phyloP scores from a whole-genome alignment of 2,329 filamentous ascomycete species.

The Aspergillus aculeatus region DNA sequence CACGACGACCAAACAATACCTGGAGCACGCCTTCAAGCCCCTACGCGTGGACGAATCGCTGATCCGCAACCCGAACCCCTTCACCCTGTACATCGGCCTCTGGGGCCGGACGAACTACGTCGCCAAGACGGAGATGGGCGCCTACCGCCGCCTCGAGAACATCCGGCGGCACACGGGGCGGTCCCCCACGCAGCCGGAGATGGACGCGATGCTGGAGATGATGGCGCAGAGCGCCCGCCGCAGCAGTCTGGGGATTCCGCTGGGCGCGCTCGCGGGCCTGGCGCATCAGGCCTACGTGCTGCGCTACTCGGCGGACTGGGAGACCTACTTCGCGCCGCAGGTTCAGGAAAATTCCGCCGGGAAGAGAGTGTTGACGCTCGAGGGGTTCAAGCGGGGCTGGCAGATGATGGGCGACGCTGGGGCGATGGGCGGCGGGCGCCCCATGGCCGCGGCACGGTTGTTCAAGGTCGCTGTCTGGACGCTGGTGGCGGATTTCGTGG shows the following conservation, averaged over 20 bases:
- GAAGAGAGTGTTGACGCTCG: neutral
- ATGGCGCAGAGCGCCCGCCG: neutral
- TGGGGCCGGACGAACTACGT: conserved; percentile 23
- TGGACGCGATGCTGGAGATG: neutral
- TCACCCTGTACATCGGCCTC: conserved; percentile 32
- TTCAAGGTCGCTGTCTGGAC: neutral
- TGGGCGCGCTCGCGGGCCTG: neutral
- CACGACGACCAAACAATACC: neutral
- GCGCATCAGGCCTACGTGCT: neutral
- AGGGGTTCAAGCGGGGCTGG: neutral
- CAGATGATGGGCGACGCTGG: neutral
- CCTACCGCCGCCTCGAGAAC: conserved; percentile 13
- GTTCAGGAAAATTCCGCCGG: neutral
- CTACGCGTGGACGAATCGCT: conserved; percentile 18
- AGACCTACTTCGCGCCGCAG: neutral
- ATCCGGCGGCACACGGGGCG: neutral
- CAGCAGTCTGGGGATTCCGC: neutral
- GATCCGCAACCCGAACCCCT: conserved; percentile 21
- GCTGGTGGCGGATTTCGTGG: neutral
- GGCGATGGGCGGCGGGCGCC: neutral
- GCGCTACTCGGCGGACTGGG: neutral
- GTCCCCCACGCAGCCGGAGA: neutral
- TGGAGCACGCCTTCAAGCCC: conserved; percentile 16
- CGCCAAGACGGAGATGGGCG: neutral
- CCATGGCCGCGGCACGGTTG: neutral